Conservation (phyloP, 495 filamentous ascomycete species). For the Baudoinia panamericana region DNA sequence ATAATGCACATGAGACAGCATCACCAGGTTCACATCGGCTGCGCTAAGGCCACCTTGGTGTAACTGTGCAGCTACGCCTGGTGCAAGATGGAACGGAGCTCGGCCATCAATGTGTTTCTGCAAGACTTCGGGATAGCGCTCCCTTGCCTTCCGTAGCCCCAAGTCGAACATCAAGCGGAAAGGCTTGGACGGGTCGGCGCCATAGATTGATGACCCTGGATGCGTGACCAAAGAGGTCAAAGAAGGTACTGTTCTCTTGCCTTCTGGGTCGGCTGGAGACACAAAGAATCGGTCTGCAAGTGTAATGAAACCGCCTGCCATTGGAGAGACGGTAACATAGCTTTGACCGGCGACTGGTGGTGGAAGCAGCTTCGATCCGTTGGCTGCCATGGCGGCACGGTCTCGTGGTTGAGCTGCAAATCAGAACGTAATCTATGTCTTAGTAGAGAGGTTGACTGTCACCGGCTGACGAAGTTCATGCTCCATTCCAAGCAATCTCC, state of each 20-base stretch:
- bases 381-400: no score
- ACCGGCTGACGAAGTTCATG: no score
- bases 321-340: constrained; percentile 27
- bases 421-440: no score
- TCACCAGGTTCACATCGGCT: constrained; percentile 32
- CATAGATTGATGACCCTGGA: constrained; percentile 11
- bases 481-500: no score
- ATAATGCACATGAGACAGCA: constrained; percentile 41
- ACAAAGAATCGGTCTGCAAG: constrained; percentile 28
- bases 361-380: no score
- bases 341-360: constrained; percentile 18
- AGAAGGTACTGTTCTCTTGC: constrained; percentile 26
- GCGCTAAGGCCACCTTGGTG: constrained; percentile 23
- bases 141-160: constrained; percentile 32
- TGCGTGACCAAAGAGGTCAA: constrained; percentile 28
- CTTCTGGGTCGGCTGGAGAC: constrained; percentile 21
- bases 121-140: constrained; percentile 29
- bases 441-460: no score
- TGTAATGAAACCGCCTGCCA: constrained; percentile 28
- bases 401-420: no score
- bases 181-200: constrained; percentile 8
- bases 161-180: constrained; percentile 37
- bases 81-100: constrained; percentile 28
- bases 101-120: constrained; percentile 32
- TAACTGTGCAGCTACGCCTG: constrained; percentile 31